A percentile compares a stretch with the other conserved stretches of the same genome.
These are phyloP conservation scores for Exophiala viscosa DNA, from an alignment of 2,329 filamentous ascomycete genomes.

Conservation along the genomic window DNA sequence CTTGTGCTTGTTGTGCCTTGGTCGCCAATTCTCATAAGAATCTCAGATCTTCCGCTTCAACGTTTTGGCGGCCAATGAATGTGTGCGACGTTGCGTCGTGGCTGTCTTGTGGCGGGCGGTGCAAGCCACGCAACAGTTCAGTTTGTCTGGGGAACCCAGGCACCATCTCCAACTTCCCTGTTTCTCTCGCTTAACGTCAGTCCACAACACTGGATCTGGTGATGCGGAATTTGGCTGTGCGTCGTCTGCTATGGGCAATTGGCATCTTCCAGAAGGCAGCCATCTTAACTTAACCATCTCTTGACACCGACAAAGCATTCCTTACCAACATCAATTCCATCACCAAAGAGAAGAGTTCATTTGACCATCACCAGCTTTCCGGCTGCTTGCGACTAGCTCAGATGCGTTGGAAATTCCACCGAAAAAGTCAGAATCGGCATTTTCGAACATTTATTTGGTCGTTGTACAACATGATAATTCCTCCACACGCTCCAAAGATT, in stretches of 20 bases:
- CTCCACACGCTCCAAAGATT: constrained; percentile 17
- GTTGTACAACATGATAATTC: constrained; percentile 20
- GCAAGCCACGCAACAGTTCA: constrained; percentile 11
- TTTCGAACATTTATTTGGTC: constrained; percentile 18
- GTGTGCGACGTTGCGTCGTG: background rate
- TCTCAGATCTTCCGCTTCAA: constrained; percentile 8
- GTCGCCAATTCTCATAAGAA: background rate
- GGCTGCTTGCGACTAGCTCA: too few species aligned
- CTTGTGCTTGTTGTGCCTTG: background rate
- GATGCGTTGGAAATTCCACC: background rate
- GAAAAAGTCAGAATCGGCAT: constrained; percentile 12
- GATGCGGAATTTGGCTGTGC: background rate
- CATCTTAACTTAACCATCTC: too few species aligned
- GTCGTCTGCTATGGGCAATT: too few species aligned
- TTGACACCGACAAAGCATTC: too few species aligned
- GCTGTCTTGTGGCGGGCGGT: background rate
- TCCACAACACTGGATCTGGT: background rate
- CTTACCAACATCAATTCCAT: too few species aligned
- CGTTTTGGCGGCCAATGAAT: constrained; percentile 11
- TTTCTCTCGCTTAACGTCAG: too few species aligned
- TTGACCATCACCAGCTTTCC: too few species aligned
- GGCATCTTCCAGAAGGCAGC: too few species aligned
- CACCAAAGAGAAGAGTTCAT: too few species aligned
- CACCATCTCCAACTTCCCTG: too few species aligned
- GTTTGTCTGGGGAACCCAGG: background rate